Conservation (phyloP, 495 filamentous ascomycete species). For the Xylaria venustula region DNA sequence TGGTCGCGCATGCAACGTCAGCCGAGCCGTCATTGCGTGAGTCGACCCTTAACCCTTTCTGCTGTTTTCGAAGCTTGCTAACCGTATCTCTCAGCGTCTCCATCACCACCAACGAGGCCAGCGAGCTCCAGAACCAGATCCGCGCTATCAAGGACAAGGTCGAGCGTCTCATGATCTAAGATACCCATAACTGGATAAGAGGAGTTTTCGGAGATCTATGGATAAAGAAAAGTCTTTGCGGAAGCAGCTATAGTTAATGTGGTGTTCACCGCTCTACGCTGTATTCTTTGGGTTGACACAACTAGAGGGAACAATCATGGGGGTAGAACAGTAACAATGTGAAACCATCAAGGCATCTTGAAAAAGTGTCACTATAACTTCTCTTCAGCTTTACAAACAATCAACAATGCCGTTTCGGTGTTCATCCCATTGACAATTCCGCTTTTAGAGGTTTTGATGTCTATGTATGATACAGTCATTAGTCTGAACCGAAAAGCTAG, state of each 20-base stretch:
- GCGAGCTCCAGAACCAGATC: constrained; percentile 83
- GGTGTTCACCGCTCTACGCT: too few relatives aligned
- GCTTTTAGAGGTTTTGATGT: too few relatives aligned
- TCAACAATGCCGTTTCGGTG: too few relatives aligned
- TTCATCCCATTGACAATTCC: too few relatives aligned
- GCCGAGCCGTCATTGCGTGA: constrained; percentile 70
- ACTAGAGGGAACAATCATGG: too few relatives aligned
- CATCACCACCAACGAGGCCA: constrained; percentile 92
- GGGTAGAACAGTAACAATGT: too few relatives aligned
- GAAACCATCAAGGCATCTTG: too few relatives aligned
- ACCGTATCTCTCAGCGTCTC: constrained; percentile 40
- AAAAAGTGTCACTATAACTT: too few relatives aligned
- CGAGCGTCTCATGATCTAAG: constrained; percentile 92
- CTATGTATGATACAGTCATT: constrained; percentile 1
- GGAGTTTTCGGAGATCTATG: neutral
- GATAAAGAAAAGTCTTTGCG: too few relatives aligned
- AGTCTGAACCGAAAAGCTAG: neutral
- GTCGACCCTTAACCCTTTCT: neutral
- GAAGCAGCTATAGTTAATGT: too few relatives aligned
- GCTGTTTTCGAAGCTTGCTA: neutral
- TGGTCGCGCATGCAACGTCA: constrained; percentile 82
- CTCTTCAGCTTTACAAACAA: too few relatives aligned
- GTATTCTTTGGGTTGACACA: too few relatives aligned
- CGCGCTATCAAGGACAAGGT: constrained; percentile 88
- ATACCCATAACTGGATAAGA: constrained; percentile 14